phyloP scores from a whole-genome alignment of 768 basidiomycete species.

The Suillus variegatus region DNA sequence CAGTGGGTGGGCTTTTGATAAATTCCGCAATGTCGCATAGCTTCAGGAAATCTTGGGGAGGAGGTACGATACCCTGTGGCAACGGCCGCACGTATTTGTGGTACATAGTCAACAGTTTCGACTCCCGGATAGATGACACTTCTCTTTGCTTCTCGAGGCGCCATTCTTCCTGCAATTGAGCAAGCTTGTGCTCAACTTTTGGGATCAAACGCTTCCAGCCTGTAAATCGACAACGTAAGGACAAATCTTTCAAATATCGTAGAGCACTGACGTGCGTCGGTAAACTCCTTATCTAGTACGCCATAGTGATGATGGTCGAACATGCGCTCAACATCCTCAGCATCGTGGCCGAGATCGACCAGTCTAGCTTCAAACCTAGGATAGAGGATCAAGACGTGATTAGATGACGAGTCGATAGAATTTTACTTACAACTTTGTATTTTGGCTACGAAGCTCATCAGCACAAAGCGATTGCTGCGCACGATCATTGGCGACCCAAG shows the following conservation, averaged over 20 bases:
- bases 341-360: background rate
- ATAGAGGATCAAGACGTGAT: background rate
- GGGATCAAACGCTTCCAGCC: constrained; percentile 3
- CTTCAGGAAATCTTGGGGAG: background rate
- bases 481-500: background rate
- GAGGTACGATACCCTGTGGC: background rate
- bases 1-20: background rate
- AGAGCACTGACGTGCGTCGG: constrained; percentile 1
- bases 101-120: background rate
- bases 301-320: background rate
- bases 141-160: background rate
- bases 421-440: background rate
- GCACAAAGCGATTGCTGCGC: background rate
- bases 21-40: background rate
- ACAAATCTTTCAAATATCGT: no score
- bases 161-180: constrained; percentile 1
- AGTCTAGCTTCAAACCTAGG: background rate
- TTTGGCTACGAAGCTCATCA: background rate
- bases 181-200: background rate
- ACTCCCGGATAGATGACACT: background rate
- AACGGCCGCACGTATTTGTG: background rate
- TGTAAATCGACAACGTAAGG: background rate
- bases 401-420: background rate
- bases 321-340: background rate
- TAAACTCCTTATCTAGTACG: background rate